phyloP scores from a whole-genome alignment of 176 grass and related monocot genomes.

The Oryza longistaminata region DNA sequence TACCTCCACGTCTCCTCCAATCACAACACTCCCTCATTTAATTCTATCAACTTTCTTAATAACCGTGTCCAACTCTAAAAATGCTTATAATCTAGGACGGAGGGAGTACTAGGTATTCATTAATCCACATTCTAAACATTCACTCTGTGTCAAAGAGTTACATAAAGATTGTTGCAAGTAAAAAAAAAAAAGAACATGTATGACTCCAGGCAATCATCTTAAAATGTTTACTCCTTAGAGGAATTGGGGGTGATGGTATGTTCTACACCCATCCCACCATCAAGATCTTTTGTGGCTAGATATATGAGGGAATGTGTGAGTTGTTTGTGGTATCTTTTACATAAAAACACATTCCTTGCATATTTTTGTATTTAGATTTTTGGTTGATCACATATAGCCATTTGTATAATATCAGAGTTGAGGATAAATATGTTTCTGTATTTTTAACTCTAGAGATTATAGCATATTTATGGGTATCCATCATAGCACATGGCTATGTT shows the following conservation, averaged over 20 bases:
- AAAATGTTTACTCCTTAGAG: background rate
- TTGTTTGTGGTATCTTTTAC: background rate
- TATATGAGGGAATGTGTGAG: background rate
- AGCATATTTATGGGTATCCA: too few species aligned
- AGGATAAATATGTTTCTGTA: too few species aligned
- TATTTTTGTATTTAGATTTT: background rate
- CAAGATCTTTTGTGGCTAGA: background rate
- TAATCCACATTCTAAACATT: conserved; percentile 22
- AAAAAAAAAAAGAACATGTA: conserved; percentile 8
- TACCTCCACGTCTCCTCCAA: too few species aligned
- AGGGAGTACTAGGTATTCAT: background rate
- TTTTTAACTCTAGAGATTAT: too few species aligned
- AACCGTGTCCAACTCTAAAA: too few species aligned
- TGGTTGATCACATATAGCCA: background rate
- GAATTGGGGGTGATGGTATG: background rate
- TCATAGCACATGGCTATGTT: background rate
- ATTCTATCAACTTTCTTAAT: too few species aligned
- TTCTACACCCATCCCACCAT: background rate
- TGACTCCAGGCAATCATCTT: conserved; percentile 1
- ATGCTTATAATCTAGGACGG: too few species aligned
- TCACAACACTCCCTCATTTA: too few species aligned
- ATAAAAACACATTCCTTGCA: background rate
- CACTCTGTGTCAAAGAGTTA: background rate
- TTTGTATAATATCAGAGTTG: background rate
- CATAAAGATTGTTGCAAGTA: conserved; percentile 14